Evolutionary conservation across 164 flowering plant species (phyloP), one percentile per base, ranked within the genome.

Genomic region (Stephania cephalantha): DNA sequence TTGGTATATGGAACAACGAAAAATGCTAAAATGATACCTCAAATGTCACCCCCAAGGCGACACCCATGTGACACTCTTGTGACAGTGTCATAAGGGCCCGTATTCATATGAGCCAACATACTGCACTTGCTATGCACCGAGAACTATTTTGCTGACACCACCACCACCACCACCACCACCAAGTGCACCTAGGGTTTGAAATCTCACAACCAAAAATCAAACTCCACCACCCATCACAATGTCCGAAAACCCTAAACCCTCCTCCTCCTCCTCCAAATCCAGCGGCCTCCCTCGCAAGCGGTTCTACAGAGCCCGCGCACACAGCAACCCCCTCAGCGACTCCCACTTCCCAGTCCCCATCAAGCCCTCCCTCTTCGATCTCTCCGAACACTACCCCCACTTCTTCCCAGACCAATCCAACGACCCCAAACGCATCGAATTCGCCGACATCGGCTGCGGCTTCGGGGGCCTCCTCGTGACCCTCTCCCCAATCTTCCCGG

Each of bases 391-490:
- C 78, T 95, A 82, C 75, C 97, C 97, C 46, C 84, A 87, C 9
- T 72, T 84, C 69, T 86, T 85, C 63, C 81, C 42, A 25, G 82
- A 73, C 42, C 22, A 20, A 13, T 65, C 29, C 22, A 58, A 35
- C 42, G 52, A 12, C 42, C 71, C 80, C 9, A 87, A 81, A 69
- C 88, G 77, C 79, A 79, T 93, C 67, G 84, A 89, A 64, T 91
- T 93, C 84, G 98, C 97, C 0, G 98, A 95, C 70, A 80, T 95
- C 75, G 98, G 98, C 29, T 95, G 98, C 81, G 97, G 98, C 35
- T 93, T 95, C 79, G 98, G 98, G 15, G 98, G 98, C 58, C 89
- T 95, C 69, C 81, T 95, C 11, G 88, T 95, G 63, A 82, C 84
- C 73, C 95, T 95, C 53, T 74, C 97, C 7, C 85, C 94, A 6